Conservation (phyloP, 176 grass and related monocot species). For the Carex cristatella region DNA sequence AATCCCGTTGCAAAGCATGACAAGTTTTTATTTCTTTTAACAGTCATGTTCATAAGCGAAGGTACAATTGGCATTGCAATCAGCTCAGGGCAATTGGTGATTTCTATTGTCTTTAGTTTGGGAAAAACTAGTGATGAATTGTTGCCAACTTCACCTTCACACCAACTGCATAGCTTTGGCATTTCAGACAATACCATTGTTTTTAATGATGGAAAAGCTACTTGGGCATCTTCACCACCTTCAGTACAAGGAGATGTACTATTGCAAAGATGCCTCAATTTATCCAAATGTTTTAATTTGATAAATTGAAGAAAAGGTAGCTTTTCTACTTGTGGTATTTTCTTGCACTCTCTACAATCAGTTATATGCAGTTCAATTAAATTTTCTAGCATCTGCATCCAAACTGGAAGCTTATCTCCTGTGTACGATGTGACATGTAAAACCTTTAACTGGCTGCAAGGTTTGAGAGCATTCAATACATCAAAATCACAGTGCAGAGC, state of each 20-base stretch:
- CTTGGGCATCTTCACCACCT: too few relatives aligned
- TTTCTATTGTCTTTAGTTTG: neutral
- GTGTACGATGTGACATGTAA: neutral
- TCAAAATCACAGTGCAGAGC: neutral
- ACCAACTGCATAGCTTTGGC: neutral
- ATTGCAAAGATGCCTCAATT: too few relatives aligned
- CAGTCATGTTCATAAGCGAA: neutral
- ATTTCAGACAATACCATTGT: neutral
- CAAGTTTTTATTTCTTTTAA: neutral
- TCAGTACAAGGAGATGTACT: too few relatives aligned
- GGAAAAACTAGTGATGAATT: neutral
- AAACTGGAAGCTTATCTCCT: neutral
- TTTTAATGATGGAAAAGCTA: conserved; percentile 2
- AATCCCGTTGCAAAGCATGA: neutral
- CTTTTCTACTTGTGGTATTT: conserved; percentile 5
- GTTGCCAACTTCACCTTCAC: neutral
- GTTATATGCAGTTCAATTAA: neutral
- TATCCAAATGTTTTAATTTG: too few relatives aligned
- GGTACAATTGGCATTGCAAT: neutral
- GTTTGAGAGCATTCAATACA: conserved; percentile 14
- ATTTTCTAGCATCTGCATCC: conserved; percentile 1
- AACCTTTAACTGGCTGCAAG: neutral
- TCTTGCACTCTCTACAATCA: neutral
- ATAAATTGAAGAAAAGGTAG: too few relatives aligned
- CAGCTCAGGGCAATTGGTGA: neutral